Conservation (phyloP, 805 yeast species). For the Ogataea polymorpha region DNA sequence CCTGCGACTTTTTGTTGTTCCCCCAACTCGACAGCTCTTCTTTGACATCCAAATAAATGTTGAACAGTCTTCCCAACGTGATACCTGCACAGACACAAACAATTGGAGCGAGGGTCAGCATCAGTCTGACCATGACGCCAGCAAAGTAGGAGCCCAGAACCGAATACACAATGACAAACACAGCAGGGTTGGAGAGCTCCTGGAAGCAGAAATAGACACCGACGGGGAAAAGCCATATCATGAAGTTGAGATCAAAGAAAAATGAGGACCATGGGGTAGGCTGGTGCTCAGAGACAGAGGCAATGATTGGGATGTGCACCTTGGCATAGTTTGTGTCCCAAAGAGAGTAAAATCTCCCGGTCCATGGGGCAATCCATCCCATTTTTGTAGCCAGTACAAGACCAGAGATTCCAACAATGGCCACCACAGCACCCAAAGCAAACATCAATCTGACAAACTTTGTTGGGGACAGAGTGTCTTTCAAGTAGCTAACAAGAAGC, state of each 20-base stretch:
- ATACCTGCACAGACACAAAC: conserved; percentile 92
- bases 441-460: conserved; percentile 70
- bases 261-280: conserved; percentile 99
- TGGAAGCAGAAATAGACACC: conserved; percentile 90
- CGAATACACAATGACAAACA: conserved; percentile 85
- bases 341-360: conserved; percentile 96
- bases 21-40: conserved; percentile 18
- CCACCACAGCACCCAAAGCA: conserved; percentile 54
- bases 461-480: conserved; percentile 63
- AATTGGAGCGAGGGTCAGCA: conserved; percentile 94
- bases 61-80: conserved; percentile 80
- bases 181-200: conserved; percentile 87
- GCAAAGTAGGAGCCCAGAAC: conserved; percentile 97
- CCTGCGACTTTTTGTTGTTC: conserved; percentile 6
- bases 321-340: conserved; percentile 99
- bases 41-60: conserved; percentile 68
- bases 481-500: conserved; percentile 79
- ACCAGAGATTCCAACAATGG: conserved; percentile 63
- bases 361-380: conserved; percentile 98
- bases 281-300: conserved; percentile 98
- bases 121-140: conserved; percentile 97
- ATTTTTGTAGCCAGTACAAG: conserved; percentile 78
- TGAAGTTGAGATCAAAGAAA: conserved; percentile 87
- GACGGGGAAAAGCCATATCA: conserved; percentile 98
- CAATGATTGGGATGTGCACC: conserved; percentile 97